Evolutionary conservation across 208 protist species (phyloP), one percentile per base, ranked within the genome.

Genomic region (Leishmania gerbilli): DNA sequence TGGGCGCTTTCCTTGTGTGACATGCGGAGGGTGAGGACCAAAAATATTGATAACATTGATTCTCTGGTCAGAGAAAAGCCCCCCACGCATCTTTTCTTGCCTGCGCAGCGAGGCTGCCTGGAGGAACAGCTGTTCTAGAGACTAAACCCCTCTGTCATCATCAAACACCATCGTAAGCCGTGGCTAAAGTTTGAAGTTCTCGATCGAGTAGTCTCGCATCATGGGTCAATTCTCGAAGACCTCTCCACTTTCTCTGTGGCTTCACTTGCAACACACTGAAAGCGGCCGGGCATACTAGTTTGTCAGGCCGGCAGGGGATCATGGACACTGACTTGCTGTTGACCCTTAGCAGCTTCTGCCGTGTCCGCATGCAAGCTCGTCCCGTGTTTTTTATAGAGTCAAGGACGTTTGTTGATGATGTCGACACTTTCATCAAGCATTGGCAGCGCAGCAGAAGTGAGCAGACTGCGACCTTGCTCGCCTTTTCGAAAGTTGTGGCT

Each of bases 291-390:
- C 45, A 74, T 9, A 1, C 45, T 64, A n/a, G 6, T 42, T 34
- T 42, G 7, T 62, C 53, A 4, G 34, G 51, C 24, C 7, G 11
- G 17, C 11, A 58, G 31, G 34, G 72, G 45, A 65, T 37, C 13
- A 77, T 77, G 74, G 74, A 77, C 56, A 21, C 51, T 53, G 74
- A 60, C 21, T 5, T 47, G 56, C 74, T 77, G 37, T 31, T 77
- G 40, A 1, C 7, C 53, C 34, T 77, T n/a, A 34, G 37, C 55
- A 77, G 74, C 56, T 77, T 77, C 58, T 77, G 74, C 31, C 74
- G 74, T 45, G 24, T 77, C 40, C 56, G 56, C 56, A 62, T 77
- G 56, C 74, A 77, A 40, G 53, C n/a, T 49, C 74, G 74, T 42
- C 74, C 74, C 3, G 56, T 77, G 67, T 65, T 77, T 3, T 77